Evolutionary conservation across 768 basidiomycete genomes (phyloP).

Genomic region (Boletus vinaceobasis): DNA sequence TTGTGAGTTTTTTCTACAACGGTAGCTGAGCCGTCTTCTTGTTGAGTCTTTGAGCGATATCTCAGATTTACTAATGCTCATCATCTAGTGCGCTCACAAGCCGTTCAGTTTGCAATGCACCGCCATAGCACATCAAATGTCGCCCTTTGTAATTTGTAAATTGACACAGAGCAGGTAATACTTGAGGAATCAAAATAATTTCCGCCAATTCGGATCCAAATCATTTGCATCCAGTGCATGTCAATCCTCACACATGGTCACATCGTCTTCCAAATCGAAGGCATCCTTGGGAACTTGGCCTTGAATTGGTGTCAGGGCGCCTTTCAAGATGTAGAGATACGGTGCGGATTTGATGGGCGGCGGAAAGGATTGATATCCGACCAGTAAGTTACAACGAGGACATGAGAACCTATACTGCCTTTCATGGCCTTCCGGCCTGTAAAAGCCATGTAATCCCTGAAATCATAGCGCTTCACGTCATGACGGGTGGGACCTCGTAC

Average conservation of each 20-base stretch:
- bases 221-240: background rate
- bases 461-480: slow-evolving; percentile 19
- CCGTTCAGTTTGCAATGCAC: background rate
- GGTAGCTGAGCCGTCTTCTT: slow-evolving; percentile 64
- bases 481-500: slow-evolving; percentile 39
- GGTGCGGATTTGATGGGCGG: slow-evolving; percentile 75
- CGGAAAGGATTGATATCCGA: slow-evolving; percentile 72
- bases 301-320: slow-evolving; percentile 84
- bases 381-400: slow-evolving; percentile 46
- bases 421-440: slow-evolving; percentile 66
- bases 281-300: slow-evolving; percentile 84
- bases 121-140: background rate
- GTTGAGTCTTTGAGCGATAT: background rate
- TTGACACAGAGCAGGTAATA: background rate
- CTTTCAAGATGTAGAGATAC: slow-evolving; percentile 76
- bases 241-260: slow-evolving; percentile 3
- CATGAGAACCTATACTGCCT: slow-evolving; percentile 66
- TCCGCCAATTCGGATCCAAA: background rate
- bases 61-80: slow-evolving; percentile 7
- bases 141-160: background rate
- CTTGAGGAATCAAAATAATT: background rate
- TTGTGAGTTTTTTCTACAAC: slow-evolving; percentile 72
- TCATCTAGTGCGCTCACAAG: background rate
- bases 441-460: slow-evolving; percentile 4
- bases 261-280: slow-evolving; percentile 52